Evolutionary conservation across 345 rosid genomes (phyloP).

Genomic region (Capsella bursapastoris): DNA sequence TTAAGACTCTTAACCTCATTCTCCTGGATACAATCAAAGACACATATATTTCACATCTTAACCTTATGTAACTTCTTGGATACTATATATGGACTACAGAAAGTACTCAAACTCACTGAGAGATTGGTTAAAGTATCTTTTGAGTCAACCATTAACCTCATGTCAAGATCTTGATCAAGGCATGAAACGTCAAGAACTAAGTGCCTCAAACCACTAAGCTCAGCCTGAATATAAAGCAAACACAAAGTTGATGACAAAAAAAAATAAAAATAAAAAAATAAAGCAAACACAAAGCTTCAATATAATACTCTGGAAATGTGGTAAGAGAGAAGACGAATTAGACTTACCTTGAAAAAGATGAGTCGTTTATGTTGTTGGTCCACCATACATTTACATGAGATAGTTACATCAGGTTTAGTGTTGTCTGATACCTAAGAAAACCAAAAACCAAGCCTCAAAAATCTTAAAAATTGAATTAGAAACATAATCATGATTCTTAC

Average conservation of each 20-base stretch:
- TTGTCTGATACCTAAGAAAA: conserved; percentile 46
- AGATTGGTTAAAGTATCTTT: conserved; percentile 53
- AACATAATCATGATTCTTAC: background rate
- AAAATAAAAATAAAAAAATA: background rate
- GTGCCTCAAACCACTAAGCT: conserved; percentile 52
- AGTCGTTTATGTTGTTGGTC: conserved; percentile 49
- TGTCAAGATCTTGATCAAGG: conserved; percentile 62
- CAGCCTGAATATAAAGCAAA: conserved; percentile 37
- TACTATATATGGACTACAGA: too few species aligned
- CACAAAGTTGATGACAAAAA: background rate
- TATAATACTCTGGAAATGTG: conserved; percentile 15
- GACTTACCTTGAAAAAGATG: conserved; percentile 54
- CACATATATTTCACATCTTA: too few species aligned
- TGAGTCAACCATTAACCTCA: conserved; percentile 61
- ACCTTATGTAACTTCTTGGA: too few species aligned
- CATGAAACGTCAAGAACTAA: conserved; percentile 61
- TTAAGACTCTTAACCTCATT: too few species aligned
- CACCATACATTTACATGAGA: conserved; percentile 65
- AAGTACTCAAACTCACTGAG: conserved; percentile 45
- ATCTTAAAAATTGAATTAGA: background rate
- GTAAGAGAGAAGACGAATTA: background rate
- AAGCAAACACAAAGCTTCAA: background rate
- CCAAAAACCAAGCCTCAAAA: conserved; percentile 5
- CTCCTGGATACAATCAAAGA: too few species aligned
- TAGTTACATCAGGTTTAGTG: conserved; percentile 45